These are phyloP conservation scores for Prunus mongolica DNA, from an alignment of 306 rosid species.

Conservation along the genomic window DNA sequence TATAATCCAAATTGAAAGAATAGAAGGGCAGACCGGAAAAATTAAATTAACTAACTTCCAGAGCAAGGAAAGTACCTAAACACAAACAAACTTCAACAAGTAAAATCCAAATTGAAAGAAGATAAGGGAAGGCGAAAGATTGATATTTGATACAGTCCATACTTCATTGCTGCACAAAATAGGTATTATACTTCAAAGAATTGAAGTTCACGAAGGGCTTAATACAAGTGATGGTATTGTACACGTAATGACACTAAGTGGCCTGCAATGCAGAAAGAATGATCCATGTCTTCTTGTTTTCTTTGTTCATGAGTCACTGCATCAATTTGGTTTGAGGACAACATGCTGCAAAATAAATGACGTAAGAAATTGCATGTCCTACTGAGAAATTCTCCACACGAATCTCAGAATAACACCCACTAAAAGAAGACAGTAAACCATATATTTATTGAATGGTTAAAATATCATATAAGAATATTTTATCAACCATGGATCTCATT, in stretches of 20 bases:
- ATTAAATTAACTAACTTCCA: not conserved
- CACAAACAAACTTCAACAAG: not conserved
- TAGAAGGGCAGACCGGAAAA: not conserved
- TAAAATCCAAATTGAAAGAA: not conserved
- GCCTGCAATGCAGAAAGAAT: slow-evolving; percentile 4
- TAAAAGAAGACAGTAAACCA: not conserved
- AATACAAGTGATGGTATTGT: not conserved
- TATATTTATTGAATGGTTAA: not conserved
- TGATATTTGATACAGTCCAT: not conserved
- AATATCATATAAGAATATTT: not conserved
- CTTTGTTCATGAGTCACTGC: slow-evolving; percentile 26
- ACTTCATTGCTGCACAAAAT: not conserved
- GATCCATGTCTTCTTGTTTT: slow-evolving; percentile 4
- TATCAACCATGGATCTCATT: not conserved
- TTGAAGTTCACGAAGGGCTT: not conserved
- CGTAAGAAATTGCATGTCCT: not conserved
- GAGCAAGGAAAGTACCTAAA: not conserved
- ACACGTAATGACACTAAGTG: not conserved
- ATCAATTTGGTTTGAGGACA: slow-evolving; percentile 47
- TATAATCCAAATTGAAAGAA: not conserved
- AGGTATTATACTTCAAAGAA: not conserved
- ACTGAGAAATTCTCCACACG: slow-evolving; percentile 2
- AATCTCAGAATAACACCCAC: slow-evolving; percentile 3
- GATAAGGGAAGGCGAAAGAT: not conserved
- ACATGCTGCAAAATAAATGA: slow-evolving; percentile 64